Percentiles rank a stretch among this genome's conserved stretches.
phyloP scores from a whole-genome alignment of 805 yeast genomes.

The Saccharomycopsis sp. region DNA sequence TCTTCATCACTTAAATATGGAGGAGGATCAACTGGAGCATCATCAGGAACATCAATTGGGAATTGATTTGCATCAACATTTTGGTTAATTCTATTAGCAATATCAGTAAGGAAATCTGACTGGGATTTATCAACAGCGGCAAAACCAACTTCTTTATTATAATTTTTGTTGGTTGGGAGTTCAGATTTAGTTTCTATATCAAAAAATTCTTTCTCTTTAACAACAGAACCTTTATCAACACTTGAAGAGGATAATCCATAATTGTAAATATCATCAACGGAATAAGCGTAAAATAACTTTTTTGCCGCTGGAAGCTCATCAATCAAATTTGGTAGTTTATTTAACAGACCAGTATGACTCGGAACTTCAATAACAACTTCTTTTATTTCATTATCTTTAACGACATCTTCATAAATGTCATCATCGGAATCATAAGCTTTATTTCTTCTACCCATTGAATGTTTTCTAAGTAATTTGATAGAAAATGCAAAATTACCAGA shows the following conservation, averaged over 20 bases:
- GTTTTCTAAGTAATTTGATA: constrained; percentile 30
- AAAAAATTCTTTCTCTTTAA: too few species aligned
- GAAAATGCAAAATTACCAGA: constrained; percentile 40
- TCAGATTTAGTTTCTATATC: not conserved
- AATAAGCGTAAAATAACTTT: constrained; percentile 25
- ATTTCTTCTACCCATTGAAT: not conserved
- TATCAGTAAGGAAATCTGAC: too few species aligned
- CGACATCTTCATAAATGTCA: constrained; percentile 3
- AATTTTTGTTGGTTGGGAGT: too few species aligned
- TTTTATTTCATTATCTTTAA: constrained; percentile 24
- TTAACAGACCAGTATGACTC: constrained; percentile 29
- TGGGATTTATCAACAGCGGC: not conserved
- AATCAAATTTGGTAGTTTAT: constrained; percentile 29
- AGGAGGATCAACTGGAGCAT: not conserved
- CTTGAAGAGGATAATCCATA: not conserved
- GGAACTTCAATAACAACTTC: constrained; percentile 46
- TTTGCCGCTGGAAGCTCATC: constrained; percentile 25
- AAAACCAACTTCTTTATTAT: not conserved
- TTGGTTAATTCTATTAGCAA: too few species aligned
- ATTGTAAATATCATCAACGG: constrained; percentile 12
- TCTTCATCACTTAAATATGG: not conserved
- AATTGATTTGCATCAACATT: not conserved
- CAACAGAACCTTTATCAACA: not conserved
- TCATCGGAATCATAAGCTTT: not conserved
- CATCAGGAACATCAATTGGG: not conserved